Percentiles rank a stretch among this genome's conserved stretches.
phyloP scores from a whole-genome alignment of 2,329 filamentous ascomycete species.

The Trematosphaeria pertusa region DNA sequence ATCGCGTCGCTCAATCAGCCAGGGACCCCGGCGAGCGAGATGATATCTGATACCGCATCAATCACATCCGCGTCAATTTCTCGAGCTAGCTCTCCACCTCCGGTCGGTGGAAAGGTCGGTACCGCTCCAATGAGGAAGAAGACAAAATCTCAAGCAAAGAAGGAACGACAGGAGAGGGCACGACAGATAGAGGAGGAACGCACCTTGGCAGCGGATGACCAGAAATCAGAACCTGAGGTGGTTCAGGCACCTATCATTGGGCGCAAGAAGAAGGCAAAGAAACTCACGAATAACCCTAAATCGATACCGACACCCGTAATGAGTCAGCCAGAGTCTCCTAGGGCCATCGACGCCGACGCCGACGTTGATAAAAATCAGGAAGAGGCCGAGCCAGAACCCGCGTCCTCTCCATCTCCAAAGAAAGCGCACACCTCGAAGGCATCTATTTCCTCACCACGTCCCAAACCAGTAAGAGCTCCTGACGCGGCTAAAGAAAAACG shows the following conservation, averaged over 20 bases:
- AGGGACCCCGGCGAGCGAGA: slow-evolving; percentile 76
- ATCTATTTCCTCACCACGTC: slow-evolving; percentile 27
- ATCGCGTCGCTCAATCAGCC: slow-evolving; percentile 68
- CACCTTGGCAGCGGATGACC: slow-evolving; percentile 37
- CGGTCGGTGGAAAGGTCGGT: slow-evolving; percentile 67
- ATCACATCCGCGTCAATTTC: slow-evolving; percentile 76
- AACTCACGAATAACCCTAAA: slow-evolving; percentile 51
- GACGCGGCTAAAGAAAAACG: slow-evolving; percentile 43
- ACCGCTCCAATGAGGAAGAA: slow-evolving; percentile 72
- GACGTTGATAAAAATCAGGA: slow-evolving; percentile 37
- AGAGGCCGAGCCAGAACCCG: slow-evolving; percentile 14
- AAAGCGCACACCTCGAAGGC: slow-evolving; percentile 27
- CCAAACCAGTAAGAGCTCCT: slow-evolving; percentile 16
- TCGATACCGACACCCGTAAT: slow-evolving; percentile 27
- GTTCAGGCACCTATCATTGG: slow-evolving; percentile 74
- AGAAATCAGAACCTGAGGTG: slow-evolving; percentile 59
- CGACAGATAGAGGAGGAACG: slow-evolving; percentile 70
- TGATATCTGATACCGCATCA: slow-evolving; percentile 78
- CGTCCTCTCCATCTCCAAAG: slow-evolving; percentile 19
- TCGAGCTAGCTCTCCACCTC: slow-evolving; percentile 73
- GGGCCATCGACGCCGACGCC: slow-evolving; percentile 33
- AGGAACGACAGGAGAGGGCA: slow-evolving; percentile 69
- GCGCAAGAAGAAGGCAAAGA: slow-evolving; percentile 86
- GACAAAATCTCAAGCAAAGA: slow-evolving; percentile 81
- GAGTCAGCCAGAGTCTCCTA: slow-evolving; percentile 39